Percentiles rank a stretch among this genome's conserved stretches.
phyloP scores from a whole-genome alignment of 352 stramenopile species.

The Phytophthora uliginosa region DNA sequence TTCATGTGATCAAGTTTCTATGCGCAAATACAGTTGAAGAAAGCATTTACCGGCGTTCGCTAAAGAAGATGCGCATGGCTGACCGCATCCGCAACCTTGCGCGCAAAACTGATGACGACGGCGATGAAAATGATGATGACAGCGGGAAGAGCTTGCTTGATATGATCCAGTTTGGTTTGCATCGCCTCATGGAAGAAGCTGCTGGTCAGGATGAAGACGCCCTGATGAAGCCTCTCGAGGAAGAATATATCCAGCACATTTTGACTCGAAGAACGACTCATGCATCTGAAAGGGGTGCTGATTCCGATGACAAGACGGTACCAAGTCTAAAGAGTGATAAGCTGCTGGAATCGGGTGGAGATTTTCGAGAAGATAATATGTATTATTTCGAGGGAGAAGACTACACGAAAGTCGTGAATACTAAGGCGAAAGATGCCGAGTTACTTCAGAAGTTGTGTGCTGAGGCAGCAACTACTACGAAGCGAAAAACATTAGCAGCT shows the following conservation, averaged over 20 bases:
- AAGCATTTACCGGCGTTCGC: slow-evolving; percentile 77
- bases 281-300: slow-evolving; percentile 1
- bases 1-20: slow-evolving; percentile 85
- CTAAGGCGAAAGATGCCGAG: slow-evolving; percentile 51
- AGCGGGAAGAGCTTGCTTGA: slow-evolving; percentile 62
- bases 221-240: slow-evolving; percentile 59
- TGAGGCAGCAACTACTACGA: slow-evolving; percentile 25
- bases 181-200: slow-evolving; percentile 69
- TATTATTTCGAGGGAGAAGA: slow-evolving; percentile 89
- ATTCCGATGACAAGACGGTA: slow-evolving; percentile 11
- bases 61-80: slow-evolving; percentile 82
- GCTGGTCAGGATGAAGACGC: slow-evolving; percentile 36
- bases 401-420: slow-evolving; percentile 55
- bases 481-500: slow-evolving; percentile 38
- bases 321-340: slow-evolving; percentile 50
- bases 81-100: slow-evolving; percentile 77
- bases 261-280: slow-evolving; percentile 34
- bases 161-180: slow-evolving; percentile 81
- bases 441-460: slow-evolving; percentile 51
- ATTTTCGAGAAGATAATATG: slow-evolving; percentile 84
- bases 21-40: slow-evolving; percentile 83
- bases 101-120: slow-evolving; percentile 35
- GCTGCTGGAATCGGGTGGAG: slow-evolving; percentile 60
- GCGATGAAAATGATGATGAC: slow-evolving; percentile 47
- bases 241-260: slow-evolving; percentile 69